Conservation (phyloP, 176 grass and related monocot species). For the Thinopyrum elongatum region DNA sequence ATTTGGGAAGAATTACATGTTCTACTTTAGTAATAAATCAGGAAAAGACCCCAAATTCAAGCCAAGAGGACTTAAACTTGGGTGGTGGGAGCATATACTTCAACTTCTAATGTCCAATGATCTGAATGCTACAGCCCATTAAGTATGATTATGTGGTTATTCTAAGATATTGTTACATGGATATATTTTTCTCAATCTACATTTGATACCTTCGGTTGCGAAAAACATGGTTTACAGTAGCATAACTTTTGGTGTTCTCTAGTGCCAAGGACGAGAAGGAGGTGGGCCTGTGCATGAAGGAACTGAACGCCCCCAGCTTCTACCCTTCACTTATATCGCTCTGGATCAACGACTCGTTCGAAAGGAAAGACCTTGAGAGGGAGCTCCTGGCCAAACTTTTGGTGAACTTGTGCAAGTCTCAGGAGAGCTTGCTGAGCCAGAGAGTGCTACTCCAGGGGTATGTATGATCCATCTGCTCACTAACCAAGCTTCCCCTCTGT, state of each 20-base stretch:
- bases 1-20: neutral
- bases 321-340: constrained; percentile 70
- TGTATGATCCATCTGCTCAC: constrained; percentile 1
- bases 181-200: neutral
- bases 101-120: neutral
- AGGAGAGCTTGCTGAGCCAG: constrained; percentile 50
- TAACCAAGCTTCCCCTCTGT: neutral
- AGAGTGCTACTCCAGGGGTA: constrained; percentile 73
- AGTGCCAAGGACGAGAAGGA: constrained; percentile 83
- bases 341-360: constrained; percentile 84
- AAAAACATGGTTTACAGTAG: constrained; percentile 19
- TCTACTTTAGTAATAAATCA: no score
- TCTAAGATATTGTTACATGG: neutral
- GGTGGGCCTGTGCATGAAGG: constrained; percentile 80
- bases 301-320: constrained; percentile 68
- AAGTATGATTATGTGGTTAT: neutral
- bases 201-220: neutral
- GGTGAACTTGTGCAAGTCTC: constrained; percentile 63
- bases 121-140: neutral
- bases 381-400: constrained; percentile 71
- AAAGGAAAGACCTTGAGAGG: constrained; percentile 76
- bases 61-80: no score
- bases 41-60: no score
- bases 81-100: no score
- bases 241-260: constrained; percentile 1